A percentile compares a stretch with the other conserved stretches of the same genome.
These are phyloP conservation scores for Aspergillus melleus DNA, from an alignment of 2,329 filamentous ascomycete species.

Conservation along the genomic window DNA sequence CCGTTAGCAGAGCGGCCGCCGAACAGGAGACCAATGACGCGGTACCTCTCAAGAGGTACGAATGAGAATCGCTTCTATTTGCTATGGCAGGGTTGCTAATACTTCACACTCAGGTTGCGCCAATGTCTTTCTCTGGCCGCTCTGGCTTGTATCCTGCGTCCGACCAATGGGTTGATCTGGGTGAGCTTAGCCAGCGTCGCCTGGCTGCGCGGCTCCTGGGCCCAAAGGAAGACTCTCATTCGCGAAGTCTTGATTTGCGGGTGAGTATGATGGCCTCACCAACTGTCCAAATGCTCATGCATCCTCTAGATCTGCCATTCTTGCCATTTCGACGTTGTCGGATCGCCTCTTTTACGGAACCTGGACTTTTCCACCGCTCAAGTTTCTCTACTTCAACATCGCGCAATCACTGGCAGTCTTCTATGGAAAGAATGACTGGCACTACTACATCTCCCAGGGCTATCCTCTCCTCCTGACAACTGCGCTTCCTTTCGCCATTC, in stretches of 20 bases:
- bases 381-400: conserved; percentile 89
- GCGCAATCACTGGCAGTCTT: conserved; percentile 84
- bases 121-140: conserved; percentile 73
- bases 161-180: conserved; percentile 90
- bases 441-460: conserved; percentile 92
- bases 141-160: conserved; percentile 79
- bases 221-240: conserved; percentile 53
- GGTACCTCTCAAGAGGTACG: conserved; percentile 27
- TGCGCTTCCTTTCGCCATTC: conserved; percentile 71
- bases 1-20: neutral
- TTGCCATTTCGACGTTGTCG: conserved; percentile 63
- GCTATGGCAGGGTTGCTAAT: neutral
- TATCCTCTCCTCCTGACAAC: conserved; percentile 84
- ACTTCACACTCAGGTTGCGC: conserved; percentile 50
- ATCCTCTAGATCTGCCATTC: conserved; percentile 51
- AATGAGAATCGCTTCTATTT: neutral
- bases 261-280: conserved; percentile 24
- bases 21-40: neutral
- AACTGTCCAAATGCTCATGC: conserved; percentile 11
- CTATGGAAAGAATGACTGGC: conserved; percentile 85
- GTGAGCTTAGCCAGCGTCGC: conserved; percentile 61
- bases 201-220: conserved; percentile 46
- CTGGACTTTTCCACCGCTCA: conserved; percentile 86
- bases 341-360: conserved; percentile 79
- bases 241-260: conserved; percentile 66